These are phyloP conservation scores for Dissophora globulifera DNA, from an alignment of 192 early-diverging fungal species.

Conservation along the genomic window DNA sequence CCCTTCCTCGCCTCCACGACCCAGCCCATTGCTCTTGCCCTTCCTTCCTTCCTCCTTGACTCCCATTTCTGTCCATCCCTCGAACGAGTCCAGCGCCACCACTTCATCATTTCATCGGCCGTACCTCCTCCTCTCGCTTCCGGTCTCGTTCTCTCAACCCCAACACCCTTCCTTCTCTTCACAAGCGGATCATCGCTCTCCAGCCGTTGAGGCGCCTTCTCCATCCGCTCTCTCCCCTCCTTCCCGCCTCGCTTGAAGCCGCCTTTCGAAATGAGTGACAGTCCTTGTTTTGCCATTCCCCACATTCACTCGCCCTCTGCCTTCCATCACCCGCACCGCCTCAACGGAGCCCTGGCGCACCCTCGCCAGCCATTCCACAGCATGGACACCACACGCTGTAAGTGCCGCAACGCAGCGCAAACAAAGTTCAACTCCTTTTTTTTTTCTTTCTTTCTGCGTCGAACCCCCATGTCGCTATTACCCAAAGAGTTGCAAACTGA, in stretches of 20 bases:
- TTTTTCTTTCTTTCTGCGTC: conserved; percentile 1
- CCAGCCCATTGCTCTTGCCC: background rate
- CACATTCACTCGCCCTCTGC: conserved; percentile 49
- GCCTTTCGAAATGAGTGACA: conserved; percentile 41
- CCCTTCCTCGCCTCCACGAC: background rate
- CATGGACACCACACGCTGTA: conserved; percentile 47
- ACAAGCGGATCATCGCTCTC: too few species aligned
- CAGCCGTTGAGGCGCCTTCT: too few species aligned
- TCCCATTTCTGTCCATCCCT: background rate
- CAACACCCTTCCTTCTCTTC: background rate
- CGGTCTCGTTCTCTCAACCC: too few species aligned
- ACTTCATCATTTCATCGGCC: too few species aligned
- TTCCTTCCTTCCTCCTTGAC: background rate
- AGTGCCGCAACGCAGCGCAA: background rate
- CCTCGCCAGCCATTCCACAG: conserved; percentile 23
- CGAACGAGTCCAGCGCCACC: too few species aligned
- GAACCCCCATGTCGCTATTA: background rate
- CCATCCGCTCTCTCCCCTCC: conserved; percentile 4
- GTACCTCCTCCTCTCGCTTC: too few species aligned
- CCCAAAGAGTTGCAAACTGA: background rate
- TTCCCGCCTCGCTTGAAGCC: background rate
- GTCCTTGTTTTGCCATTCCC: conserved; percentile 52
- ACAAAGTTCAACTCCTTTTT: background rate
- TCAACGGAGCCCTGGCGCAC: conserved; percentile 38
- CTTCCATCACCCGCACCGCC: conserved; percentile 49